Evolutionary conservation across 176 grass and related monocot genomes (phyloP).

Genomic region (Dendrocalamus sinicus): DNA sequence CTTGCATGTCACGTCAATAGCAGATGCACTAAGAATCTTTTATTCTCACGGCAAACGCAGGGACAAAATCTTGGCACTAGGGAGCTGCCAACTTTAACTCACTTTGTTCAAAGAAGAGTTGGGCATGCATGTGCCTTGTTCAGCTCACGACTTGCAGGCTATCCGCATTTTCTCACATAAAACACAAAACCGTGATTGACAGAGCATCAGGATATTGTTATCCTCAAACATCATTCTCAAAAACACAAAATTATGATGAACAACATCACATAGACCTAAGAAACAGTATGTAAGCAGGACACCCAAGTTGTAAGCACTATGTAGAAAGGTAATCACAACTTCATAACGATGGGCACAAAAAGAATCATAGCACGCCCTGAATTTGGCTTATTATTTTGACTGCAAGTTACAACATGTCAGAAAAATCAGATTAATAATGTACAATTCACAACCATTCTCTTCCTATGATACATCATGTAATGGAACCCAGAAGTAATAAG

Average conservation of each 20-base stretch:
- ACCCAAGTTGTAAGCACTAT: not conserved
- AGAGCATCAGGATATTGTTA: not conserved
- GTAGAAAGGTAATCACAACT: not conserved
- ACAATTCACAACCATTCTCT: conserved; percentile 44
- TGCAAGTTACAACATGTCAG: conserved; percentile 41
- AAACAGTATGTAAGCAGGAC: not conserved
- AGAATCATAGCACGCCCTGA: conserved; percentile 40
- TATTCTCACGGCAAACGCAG: not conserved
- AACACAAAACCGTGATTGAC: not conserved
- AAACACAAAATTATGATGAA: not conserved
- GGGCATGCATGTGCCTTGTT: conserved; percentile 36
- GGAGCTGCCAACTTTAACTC: conserved; percentile 27
- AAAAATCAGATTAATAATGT: conserved; percentile 47
- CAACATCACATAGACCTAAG: not conserved
- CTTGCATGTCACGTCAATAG: not conserved
- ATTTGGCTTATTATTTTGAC: conserved; percentile 34
- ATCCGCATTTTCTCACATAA: not conserved
- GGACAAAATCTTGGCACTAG: conserved; percentile 38
- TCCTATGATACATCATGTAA: conserved; percentile 49
- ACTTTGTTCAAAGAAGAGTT: conserved; percentile 42
- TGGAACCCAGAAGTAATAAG: conserved; percentile 16
- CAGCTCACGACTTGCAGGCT: conserved; percentile 18
- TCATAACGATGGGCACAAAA: not conserved
- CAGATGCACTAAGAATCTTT: not conserved
- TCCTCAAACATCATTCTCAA: not conserved